Base-by-base conservation (phyloP, 306 rosid species). In the Acacia confusa region DNA sequence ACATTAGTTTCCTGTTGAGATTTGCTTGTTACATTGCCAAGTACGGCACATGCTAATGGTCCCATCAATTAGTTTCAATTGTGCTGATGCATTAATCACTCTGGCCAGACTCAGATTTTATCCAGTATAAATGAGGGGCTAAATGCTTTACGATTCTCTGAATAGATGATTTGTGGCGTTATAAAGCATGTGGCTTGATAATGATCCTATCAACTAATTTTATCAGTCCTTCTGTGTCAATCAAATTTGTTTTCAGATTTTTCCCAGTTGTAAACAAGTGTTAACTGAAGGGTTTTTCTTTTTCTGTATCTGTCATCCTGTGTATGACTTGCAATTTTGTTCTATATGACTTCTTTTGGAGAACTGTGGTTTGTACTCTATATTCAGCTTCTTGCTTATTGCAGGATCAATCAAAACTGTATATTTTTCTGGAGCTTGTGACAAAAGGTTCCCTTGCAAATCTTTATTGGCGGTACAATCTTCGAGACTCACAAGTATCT, bases 371-470 rank as follows among this genome's bases (percentile, higher is more conserved):
- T 36, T 79, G 68, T 64, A 76, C 40, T 74, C 28, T 63, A 84
- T 58, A 76, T 27, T 84, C 47, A 72, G 70, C 70, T 73, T 64
- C 44, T 66, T 90, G 64, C 78, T 77, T 58, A 73, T 81, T 87
- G 78, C 93, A 95, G 98, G 96, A 90, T 86, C 87, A 85, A 66
- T 93, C 97, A 78, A 92, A 88, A 40, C 89, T 95, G 58, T 89
- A 92, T 84, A 93, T 95, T 77, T 95, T 93, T 87, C 89, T 95
- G 32, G 98, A 93, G 90, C 88, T 95, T 68, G 96, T 95, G 83
- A 87, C 97, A 17, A 87, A 89, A 83, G 98, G 99, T 75, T 95
- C 99, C 89, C 94, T 95, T 20, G 81, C 84, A 84, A 89, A 66
- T 45, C 91, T 95, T 76, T 93, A 89, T 81, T 90, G 77, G 69